A percentile compares a stretch with the other conserved stretches of the same genome.
These are phyloP conservation scores for Euphorbia tirucalli DNA, from an alignment of 345 rosid species.

Conservation along the genomic window DNA sequence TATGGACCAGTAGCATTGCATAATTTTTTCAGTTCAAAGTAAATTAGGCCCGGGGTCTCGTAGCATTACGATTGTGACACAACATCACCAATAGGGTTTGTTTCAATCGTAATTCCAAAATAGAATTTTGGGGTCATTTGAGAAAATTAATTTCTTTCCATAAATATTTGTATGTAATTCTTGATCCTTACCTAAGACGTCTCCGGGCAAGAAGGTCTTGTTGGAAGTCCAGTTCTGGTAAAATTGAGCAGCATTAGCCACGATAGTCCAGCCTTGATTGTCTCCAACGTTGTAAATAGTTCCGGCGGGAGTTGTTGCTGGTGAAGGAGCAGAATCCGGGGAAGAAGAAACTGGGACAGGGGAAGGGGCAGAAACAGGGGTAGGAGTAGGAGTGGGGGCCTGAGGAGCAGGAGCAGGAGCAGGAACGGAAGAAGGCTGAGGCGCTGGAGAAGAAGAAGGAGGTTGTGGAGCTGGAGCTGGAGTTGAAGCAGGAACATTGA, in stretches of 20 bases:
- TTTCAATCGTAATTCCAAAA: too few species aligned
- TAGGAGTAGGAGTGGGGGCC: neutral
- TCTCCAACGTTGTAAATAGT: constrained; percentile 33
- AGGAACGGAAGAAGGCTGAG: constrained; percentile 23
- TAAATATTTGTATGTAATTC: too few species aligned
- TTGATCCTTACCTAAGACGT: constrained; percentile 12
- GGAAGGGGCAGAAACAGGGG: constrained; percentile 12
- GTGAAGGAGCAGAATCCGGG: constrained; percentile 2
- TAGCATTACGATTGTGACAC: too few species aligned
- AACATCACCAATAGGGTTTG: too few species aligned
- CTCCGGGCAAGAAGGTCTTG: constrained; percentile 15
- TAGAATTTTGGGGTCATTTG: too few species aligned
- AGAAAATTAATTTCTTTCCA: too few species aligned
- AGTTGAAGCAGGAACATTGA: constrained; percentile 24
- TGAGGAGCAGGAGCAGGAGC: constrained; percentile 10
- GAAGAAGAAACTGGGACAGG: constrained; percentile 7
- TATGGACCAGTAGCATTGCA: too few species aligned
- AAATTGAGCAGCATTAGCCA: neutral
- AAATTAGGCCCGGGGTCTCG: too few species aligned
- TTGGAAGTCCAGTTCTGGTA: constrained; percentile 9
- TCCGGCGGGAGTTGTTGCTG: constrained; percentile 20
- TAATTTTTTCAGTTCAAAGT: too few species aligned
- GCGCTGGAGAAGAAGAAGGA: constrained; percentile 16
- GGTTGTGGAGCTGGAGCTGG: constrained; percentile 10
- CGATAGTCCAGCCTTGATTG: constrained; percentile 17